Evolutionary conservation across 2,329 filamentous ascomycete genomes (phyloP), one percentile per base, ranked within the genome.

Genomic region (Apiospora aurea): DNA sequence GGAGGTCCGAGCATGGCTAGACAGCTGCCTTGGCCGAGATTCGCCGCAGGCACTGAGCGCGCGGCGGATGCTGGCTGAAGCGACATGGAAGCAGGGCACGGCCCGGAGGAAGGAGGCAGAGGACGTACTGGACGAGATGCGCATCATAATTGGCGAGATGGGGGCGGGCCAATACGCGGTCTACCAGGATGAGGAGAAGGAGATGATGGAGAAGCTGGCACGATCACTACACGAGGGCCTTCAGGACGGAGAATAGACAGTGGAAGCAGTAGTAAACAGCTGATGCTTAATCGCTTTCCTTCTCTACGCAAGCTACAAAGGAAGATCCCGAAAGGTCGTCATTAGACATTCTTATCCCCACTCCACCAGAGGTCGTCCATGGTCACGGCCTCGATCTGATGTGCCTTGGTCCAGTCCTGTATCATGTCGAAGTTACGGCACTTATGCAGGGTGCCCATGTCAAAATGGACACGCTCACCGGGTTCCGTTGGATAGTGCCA

Each of bases 1-100:
- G 6, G 47, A 69, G 24, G 67, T 67, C 18, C 21, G n/a, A 26
- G 13, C n/a, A 4, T 71, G 67, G 72, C 47, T 74, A 8, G 67
- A 99, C 81, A 96, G 98, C 80, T 99, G 99, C 80, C 95, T 95
- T 2, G 91, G 98, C 3, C 85, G 98, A 69, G 92, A 96, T 72
- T 87, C 99, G 80, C 91, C 93, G 73, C 85, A 86, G 29, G 77
- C 85, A 1, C 86, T 87, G 5, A 88, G 88, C 0, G 89, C 89
- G 74, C 89, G 91, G 34, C 87, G 92, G 69, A 85, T 98, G 69
- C 86, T 98, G 0, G 88, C 70, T 13, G 53, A 61, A 43, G 69
- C 72, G 16, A n/a, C 46, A 38, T 70, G 68, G 72, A 70, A 72
- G 7, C 71, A 73, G 71, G 72, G 73, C 21, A 26, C 41, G 18